Evolutionary conservation across 176 grass and related monocot species (phyloP), one percentile per base, ranked within the genome.

Genomic region (Otatea glauca): DNA sequence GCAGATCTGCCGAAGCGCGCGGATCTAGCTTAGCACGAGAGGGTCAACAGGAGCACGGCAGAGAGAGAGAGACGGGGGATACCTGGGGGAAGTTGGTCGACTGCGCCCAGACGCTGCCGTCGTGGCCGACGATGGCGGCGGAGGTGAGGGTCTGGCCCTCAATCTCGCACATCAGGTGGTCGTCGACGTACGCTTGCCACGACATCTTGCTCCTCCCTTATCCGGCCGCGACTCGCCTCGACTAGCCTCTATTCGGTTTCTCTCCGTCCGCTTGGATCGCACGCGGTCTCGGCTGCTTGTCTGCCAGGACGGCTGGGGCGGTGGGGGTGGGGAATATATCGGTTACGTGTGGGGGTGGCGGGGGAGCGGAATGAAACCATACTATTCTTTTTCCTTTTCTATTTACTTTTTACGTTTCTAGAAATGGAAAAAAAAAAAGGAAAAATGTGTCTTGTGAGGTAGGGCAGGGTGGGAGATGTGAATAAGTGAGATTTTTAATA

Each of bases 121-220:
- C 94, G 77, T 21, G 84, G 84, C 91, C 94, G 72, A 91, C 0
- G 89, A 96, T 93, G 81, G 94, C 89, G 81, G 94, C 86, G 89
- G 94, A 18, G 66, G 77, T 87, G 83, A 96, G 89, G 69, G 45
- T 12, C 55, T 96, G 84, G 74, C 91, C 91, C 0, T 96, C 94
- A 15, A 96, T 83, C 18, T 96, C 94, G 94, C 94, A 96, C 89
- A 93, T 50, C 62, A 96, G 94, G 89, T 96, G 94, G 18, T 96
- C 94, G 23, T 96, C 94, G 51, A 96, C 94, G 78, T 96, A 96
- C 65, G 81, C 0, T 68, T 96, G 91, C 94, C 94, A 96, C 94
- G 94, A 96, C 94, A 96, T 95, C 83, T 88, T 76, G 65, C 68
- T 56, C 35, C 79, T 58, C 47, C 81, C 56, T 55, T 15, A 84